Base-by-base conservation (phyloP, 179 eudicot genomes). In the Amaranthus tricolor region DNA sequence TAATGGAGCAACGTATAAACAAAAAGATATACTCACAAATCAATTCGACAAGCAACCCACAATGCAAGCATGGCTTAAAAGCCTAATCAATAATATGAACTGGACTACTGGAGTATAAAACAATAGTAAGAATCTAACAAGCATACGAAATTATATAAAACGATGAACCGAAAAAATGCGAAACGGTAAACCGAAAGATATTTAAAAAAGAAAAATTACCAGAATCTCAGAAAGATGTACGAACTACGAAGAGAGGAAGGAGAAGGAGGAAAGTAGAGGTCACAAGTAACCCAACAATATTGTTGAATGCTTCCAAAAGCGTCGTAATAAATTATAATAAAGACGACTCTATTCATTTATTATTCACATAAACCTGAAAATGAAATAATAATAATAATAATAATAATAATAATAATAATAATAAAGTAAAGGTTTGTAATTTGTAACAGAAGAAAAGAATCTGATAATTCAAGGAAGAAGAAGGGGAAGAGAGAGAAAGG, bases 271-370 rank as follows among this genome's bases (percentile, higher is more conserved):
- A 2, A 14, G 43, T 31, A 1, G 49, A 40, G 57, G 20, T n/a
- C 60, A 79, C 49, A 74, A 69, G 72, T 51, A 61, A 61, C 45
- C 13, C 9, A 62, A 75, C 68, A 79, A 62, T 78, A 78, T 73
- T 71, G 79, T 68, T 80, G 69, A 59, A 66, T 76, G 73, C 63
- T 76, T 80, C 76, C 69, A 76, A 66, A 71, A 66, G 51, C 62
- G 74, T 72, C 68, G 76, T 63, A 49, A 61, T 20, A 45, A 17
- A 44, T 43, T 10, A 6, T 16, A n/a, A n/a, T n/a, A n/a, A n/a
- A n/a, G n/a, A n/a, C n/a, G n/a, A n/a, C n/a, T 31, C 13, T 52
- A 48, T n/a, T 47, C 48, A 16, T 0, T 43, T n/a, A n/a, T n/a
- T n/a, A n/a, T n/a, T n/a, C n/a, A n/a, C n/a, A n/a, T n/a, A n/a